Percentiles rank a stretch among this genome's conserved stretches.
phyloP scores from a whole-genome alignment of 345 rosid genomes.

The Aegle marmelos region DNA sequence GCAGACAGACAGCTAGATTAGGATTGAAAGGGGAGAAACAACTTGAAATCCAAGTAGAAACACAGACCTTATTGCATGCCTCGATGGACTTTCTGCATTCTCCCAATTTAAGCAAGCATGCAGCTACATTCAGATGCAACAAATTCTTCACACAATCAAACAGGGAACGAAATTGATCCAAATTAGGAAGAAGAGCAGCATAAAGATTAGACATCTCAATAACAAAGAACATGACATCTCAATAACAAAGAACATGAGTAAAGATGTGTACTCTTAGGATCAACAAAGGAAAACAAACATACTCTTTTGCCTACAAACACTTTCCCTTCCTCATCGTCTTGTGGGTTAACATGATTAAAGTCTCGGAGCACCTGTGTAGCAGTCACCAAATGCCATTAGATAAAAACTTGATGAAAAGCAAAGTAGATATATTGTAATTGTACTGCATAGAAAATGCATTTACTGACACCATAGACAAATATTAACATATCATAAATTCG shows the following conservation, averaged over 20 bases:
- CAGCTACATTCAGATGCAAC: constrained; percentile 83
- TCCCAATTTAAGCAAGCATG: constrained; percentile 85
- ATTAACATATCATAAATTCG: neutral
- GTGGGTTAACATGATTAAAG: constrained; percentile 97
- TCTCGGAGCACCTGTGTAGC: constrained; percentile 76
- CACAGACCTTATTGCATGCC: constrained; percentile 77
- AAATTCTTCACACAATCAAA: constrained; percentile 49
- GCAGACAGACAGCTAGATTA: neutral
- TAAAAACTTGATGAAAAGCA: neutral
- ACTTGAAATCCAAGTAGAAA: constrained; percentile 9
- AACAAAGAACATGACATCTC: neutral
- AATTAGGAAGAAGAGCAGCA: neutral
- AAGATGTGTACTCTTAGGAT: neutral
- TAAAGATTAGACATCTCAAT: neutral
- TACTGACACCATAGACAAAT: neutral
- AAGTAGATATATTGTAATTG: neutral
- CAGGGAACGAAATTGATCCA: constrained; percentile 6
- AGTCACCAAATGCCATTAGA: constrained; percentile 12
- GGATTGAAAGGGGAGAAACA: neutral
- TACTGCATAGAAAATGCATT: neutral
- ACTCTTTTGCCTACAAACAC: constrained; percentile 72
- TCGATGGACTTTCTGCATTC: constrained; percentile 84
- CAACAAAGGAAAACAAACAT: constrained; percentile 15
- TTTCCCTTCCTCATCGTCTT: constrained; percentile 94
- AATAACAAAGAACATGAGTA: neutral